A percentile compares a stretch with the other conserved stretches of the same genome.
Conservation (phyloP, 331 rosid species). For the Rhamnella rubrinervis region DNA sequence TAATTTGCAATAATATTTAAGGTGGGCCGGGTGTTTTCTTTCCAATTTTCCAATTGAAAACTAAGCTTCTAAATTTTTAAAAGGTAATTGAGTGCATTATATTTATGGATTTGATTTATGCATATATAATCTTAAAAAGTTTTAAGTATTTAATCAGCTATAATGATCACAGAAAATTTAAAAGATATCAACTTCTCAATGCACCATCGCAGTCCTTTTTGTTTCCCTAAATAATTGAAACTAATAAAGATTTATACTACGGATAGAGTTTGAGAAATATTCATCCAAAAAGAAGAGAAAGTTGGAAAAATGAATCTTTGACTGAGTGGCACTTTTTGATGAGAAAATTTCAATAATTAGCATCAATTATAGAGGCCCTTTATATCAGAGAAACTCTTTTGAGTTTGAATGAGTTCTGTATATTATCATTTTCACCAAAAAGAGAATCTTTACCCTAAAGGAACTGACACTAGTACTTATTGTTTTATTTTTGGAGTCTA, state of each 20-base stretch:
- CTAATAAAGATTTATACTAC: not conserved
- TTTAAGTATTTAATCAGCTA: too few species aligned
- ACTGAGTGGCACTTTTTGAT: slow-evolving; percentile 30
- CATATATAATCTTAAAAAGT: too few species aligned
- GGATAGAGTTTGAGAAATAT: not conserved
- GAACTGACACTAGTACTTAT: slow-evolving; percentile 27
- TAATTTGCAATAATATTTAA: too few species aligned
- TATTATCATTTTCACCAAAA: slow-evolving; percentile 4
- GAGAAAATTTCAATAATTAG: slow-evolving; percentile 33
- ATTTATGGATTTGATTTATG: too few species aligned
- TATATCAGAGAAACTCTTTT: slow-evolving; percentile 31
- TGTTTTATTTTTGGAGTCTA: slow-evolving; percentile 9
- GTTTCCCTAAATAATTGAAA: slow-evolving; percentile 1
- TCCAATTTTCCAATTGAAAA: too few species aligned
- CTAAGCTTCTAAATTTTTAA: too few species aligned
- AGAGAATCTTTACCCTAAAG: slow-evolving; percentile 24
- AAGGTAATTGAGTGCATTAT: too few species aligned
- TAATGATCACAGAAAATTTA: too few species aligned
- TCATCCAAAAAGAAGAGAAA: too few species aligned
- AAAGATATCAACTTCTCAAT: too few species aligned
- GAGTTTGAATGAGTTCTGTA: slow-evolving; percentile 20
- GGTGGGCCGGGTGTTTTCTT: too few species aligned
- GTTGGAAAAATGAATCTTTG: slow-evolving; percentile 43
- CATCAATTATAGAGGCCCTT: slow-evolving; percentile 49
- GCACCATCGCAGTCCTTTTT: too few species aligned